These are phyloP conservation scores for Botrytis medusae DNA, from an alignment of 2,329 filamentous ascomycete species.

Conservation along the genomic window DNA sequence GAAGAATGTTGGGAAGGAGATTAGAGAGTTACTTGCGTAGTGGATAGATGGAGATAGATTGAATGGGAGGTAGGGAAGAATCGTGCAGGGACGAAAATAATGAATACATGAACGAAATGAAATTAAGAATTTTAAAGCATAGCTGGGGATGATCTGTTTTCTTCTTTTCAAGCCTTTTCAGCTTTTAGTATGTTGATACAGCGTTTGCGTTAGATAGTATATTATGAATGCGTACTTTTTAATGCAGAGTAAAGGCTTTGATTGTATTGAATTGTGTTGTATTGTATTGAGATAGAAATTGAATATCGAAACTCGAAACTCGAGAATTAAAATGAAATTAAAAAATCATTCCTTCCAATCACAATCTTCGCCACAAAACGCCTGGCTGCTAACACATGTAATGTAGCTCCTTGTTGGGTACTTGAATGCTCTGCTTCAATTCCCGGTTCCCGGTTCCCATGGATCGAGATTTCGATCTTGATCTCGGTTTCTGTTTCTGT, in stretches of 20 bases:
- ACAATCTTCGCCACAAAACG: neutral
- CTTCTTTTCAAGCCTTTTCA: neutral
- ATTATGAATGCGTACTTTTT: neutral
- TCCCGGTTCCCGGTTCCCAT: neutral
- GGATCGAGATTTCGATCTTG: too few relatives aligned
- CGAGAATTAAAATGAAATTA: neutral
- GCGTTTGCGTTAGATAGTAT: neutral
- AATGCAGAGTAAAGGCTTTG: neutral
- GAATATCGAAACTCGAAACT: neutral
- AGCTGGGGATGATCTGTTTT: neutral
- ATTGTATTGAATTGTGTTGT: neutral
- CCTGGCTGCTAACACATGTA: neutral
- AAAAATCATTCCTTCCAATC: neutral
- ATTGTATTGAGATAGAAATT: neutral
- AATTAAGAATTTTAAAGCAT: neutral
- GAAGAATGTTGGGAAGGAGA: conserved; percentile 59
- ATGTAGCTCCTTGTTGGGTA: neutral
- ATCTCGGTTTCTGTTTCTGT: too few relatives aligned
- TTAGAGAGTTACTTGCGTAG: conserved; percentile 40
- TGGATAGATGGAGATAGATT: neutral
- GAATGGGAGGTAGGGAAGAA: too few relatives aligned
- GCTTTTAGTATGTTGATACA: neutral
- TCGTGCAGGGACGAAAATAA: neutral
- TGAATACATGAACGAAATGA: conserved; percentile 4
- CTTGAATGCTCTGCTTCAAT: neutral